Evolutionary conservation across 2,329 filamentous ascomycete genomes (phyloP), one percentile per base, ranked within the genome.

Genomic region (Verticillium nubilum): DNA sequence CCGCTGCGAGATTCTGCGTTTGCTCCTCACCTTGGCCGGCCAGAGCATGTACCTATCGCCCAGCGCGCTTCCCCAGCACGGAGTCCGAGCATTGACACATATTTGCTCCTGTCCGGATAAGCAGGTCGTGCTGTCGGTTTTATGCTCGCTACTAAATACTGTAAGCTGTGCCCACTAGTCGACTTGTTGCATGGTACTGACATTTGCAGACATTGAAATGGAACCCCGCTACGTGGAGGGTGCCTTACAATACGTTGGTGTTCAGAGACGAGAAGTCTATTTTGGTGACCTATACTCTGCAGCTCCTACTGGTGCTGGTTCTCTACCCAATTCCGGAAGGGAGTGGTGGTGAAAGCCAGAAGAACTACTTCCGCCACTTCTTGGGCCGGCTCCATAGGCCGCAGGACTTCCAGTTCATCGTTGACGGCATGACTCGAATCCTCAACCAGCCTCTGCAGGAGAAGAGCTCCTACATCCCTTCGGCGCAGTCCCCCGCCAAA

Each of bases 391-490:
- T 99, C 53, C 95, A 98, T 74, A 86, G 95, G 54, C 91, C 94
- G 1, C 92, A 97, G 72, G 95, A 99, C 72, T 98, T 99, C 69
- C 95, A 99, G 72, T 99, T 99, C 71, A 86, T 98, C 26, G 91
- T 96, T 12, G 93, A 97, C 70, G 93, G 93, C 55, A 96, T 97
- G 88, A 93, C 89, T 0, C 86, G 92, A 67, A 91, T 98, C 54
- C 79, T 99, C 56, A 95, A 96, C 67, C 94, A 97, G 67, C 94
- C 94, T 26, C 86, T 97, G 63, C 92, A 96, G 75, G 89, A 92
- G 52, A 96, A 92, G 60, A 85, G 86, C 12, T 94, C 93, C 1
- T 97, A 97, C 72, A 85, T 97, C 2, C 92, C 94, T 0, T 91
- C 92, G 4, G 89, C 88, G 42, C 91, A 96, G 67, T 85, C 89